Percentiles rank a stretch among this genome's conserved stretches.
phyloP scores from a whole-genome alignment of 2,329 filamentous ascomycete genomes.

The Trichoderma atrobrunneum region DNA sequence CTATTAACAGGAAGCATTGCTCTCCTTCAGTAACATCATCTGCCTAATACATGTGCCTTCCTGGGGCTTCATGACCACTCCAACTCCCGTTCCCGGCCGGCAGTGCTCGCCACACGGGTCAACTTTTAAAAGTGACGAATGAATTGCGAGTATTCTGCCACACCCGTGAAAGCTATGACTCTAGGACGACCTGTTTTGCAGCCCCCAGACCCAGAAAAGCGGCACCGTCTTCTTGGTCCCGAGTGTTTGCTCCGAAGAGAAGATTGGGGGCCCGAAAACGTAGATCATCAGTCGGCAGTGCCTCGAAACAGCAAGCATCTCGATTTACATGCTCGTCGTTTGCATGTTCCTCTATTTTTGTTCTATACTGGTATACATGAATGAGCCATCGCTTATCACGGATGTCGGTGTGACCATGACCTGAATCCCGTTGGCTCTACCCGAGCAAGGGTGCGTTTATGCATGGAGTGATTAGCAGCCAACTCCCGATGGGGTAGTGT shows the following conservation, averaged over 20 bases:
- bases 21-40: too few species aligned
- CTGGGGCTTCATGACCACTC: not conserved
- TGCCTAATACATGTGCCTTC: not conserved
- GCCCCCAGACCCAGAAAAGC: not conserved
- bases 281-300: not conserved
- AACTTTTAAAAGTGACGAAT: not conserved
- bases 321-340: not conserved
- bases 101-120: not conserved
- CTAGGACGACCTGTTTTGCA: not conserved
- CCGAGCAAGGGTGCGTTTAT: not conserved
- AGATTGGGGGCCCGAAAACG: not conserved
- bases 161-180: not conserved
- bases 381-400: not conserved
- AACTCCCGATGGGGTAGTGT: not conserved
- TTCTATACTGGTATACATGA: not conserved
- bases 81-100: not conserved
- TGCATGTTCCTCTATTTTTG: not conserved
- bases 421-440: not conserved
- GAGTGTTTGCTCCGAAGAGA: not conserved
- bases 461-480: not conserved
- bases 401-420: not conserved
- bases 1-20: accelerated
- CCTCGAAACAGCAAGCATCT: not conserved
- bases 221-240: not conserved
- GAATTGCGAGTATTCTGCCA: not conserved